These are phyloP conservation scores for Teratosphaeria nubilosa DNA, from an alignment of 2,329 filamentous ascomycete genomes.

Conservation along the genomic window DNA sequence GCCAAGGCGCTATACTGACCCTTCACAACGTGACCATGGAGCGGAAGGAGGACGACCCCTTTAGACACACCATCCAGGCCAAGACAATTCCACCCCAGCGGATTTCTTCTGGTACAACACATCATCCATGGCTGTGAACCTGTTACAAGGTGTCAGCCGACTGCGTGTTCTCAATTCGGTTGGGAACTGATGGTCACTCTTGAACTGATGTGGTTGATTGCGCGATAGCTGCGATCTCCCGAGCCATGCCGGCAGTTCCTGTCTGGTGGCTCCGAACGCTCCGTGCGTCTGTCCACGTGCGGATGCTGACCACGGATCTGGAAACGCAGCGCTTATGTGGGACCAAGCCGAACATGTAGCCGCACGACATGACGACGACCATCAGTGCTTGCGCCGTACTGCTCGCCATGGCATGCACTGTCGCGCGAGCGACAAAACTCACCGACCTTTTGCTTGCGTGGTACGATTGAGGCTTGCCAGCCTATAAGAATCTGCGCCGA, in stretches of 20 bases:
- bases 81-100: conserved; percentile 84
- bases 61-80: conserved; percentile 67
- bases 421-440: not conserved
- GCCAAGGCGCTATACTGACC: conserved; percentile 60
- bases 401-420: not conserved
- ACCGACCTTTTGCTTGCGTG: not conserved
- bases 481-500: not conserved
- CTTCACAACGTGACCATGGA: conserved; percentile 56
- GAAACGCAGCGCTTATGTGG: not conserved
- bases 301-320: not conserved
- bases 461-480: not conserved
- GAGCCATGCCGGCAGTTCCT: not conserved
- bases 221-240: not conserved
- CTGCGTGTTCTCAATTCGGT: not conserved
- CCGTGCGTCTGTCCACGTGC: not conserved
- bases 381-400: not conserved
- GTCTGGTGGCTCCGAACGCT: not conserved
- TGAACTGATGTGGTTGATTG: not conserved
- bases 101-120: conserved; percentile 61
- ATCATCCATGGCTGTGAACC: conserved; percentile 81
- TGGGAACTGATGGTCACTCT: not conserved
- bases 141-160: conserved; percentile 19
- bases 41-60: conserved; percentile 67
- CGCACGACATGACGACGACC: not conserved
- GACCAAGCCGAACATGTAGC: not conserved